Conservation (phyloP, 768 basidiomycete species). For the Plicaturopsis crispa region DNA sequence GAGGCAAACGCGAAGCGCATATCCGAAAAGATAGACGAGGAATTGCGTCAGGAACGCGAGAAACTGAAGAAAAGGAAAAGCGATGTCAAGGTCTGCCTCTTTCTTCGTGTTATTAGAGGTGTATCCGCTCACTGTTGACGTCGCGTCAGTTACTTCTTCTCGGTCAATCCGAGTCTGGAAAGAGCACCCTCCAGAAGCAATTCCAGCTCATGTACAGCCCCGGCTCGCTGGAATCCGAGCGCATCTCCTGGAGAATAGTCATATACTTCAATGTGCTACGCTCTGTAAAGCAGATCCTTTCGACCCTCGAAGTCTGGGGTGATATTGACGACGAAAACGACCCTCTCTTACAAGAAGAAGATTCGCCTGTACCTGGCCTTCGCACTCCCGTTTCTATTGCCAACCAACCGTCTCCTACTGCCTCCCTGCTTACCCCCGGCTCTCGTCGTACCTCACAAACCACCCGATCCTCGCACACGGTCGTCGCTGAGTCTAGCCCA, state of each 20-base stretch:
- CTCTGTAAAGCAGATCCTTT: conserved; percentile 62
- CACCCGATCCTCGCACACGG: not conserved
- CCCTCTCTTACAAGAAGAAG: conserved; percentile 6
- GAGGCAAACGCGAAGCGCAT: conserved; percentile 72
- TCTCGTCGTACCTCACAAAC: not conserved
- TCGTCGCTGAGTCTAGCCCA: not conserved
- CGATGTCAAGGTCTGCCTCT: conserved; percentile 59
- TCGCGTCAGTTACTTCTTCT: conserved; percentile 58
- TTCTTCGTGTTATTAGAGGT: not conserved
- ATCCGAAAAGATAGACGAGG: conserved; percentile 79
- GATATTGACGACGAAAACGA: conserved; percentile 49
- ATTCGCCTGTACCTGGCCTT: not conserved
- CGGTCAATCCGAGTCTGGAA: conserved; percentile 75
- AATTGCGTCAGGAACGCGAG: conserved; percentile 64
- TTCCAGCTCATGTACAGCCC: conserved; percentile 80
- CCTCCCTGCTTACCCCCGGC: not conserved
- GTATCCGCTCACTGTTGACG: not conserved
- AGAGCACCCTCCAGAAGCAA: conserved; percentile 72
- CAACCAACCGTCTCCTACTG: conserved; percentile 6
- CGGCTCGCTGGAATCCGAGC: conserved; percentile 59
- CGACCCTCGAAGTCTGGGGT: conserved; percentile 55
- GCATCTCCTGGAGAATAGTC: conserved; percentile 64
- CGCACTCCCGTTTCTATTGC: not conserved
- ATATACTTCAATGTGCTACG: conserved; percentile 73
- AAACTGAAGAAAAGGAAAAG: conserved; percentile 54